Base-by-base conservation (phyloP, 805 yeast genomes). In the Cyberlindnera euphorbiiphila region DNA sequence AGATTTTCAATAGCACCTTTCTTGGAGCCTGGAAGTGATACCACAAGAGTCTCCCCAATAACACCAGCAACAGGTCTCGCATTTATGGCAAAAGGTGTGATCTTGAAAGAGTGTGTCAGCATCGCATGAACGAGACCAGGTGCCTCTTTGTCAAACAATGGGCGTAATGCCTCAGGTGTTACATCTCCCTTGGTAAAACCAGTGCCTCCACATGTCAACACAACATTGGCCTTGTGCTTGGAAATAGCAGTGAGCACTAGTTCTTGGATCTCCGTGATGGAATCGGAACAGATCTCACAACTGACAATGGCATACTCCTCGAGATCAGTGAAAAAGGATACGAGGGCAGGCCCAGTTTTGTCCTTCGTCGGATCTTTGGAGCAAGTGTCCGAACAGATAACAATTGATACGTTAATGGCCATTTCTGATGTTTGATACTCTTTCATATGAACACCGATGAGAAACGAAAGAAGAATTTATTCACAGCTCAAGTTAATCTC, bases 11-110 rank as follows among this genome's bases (percentile, higher is more conserved):
- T 43, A 0, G 73, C 71, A 1, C 68, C 79, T 39, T 64, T 70
- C 1, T 74, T 72, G 1, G 76, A 71, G 0, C 80, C 80, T 0
- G 80, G 80, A 4, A 73, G 53, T 0, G 78, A 69, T 10, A 73
- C 46, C 0, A 74, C 54, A 27, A 74, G 43, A 0, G 68, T 42
- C 16, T 59, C 50, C 19, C 57, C 55, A 11, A 54, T 48, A 3
- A 66, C 57, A 3, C 80, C 80, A 2, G 76, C 75, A 5, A 69
- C 69, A 2, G 76, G 76, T 20, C 80, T 58, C 4, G 74, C 56
- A 59, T 72, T 51, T 29, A 69, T 69, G 1, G 77, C 78, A 45
- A 59, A 61, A 1, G 72, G 71, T 0, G 80, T 74, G 18, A 63
- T 57, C 35, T 59, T 48, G 15, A 72, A 57, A 1, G 77, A 69